Evolutionary conservation across 768 basidiomycete genomes (phyloP).

Genomic region (Amanita rubescens): DNA sequence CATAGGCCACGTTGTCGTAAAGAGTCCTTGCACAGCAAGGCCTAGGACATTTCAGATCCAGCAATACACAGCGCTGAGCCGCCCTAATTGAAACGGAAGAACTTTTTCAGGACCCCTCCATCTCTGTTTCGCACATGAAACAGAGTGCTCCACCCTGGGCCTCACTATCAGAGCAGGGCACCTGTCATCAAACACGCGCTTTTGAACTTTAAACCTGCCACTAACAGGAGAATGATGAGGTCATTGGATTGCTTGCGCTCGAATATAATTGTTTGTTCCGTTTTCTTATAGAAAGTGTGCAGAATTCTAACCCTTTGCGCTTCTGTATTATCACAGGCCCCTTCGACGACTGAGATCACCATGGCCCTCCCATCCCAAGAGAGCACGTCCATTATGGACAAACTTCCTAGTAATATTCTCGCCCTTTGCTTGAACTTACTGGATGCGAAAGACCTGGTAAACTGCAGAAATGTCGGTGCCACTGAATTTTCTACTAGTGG

Average conservation of each 20-base stretch:
- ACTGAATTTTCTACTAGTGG: neutral
- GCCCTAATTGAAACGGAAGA: neutral
- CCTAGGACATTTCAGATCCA: neutral
- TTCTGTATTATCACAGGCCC: neutral
- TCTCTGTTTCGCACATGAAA: neutral
- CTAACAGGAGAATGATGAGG: neutral
- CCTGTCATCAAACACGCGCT: conserved; percentile 1
- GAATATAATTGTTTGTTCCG: neutral
- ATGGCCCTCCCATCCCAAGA: neutral
- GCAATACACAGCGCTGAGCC: neutral
- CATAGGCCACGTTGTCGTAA: neutral
- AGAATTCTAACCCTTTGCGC: neutral
- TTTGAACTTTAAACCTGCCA: conserved; percentile 1
- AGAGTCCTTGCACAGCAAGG: neutral
- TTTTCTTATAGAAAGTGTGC: neutral
- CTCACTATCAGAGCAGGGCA: neutral
- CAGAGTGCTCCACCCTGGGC: neutral
- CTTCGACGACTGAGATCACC: neutral
- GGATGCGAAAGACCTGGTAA: conserved; percentile 1
- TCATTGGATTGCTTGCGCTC: neutral
- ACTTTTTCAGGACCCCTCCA: neutral
- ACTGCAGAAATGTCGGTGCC: conserved; percentile 1
- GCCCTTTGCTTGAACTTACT: neutral
- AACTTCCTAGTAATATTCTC: neutral
- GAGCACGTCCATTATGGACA: neutral